phyloP scores from a whole-genome alignment of 768 basidiomycete species.

The Auricularia sp. region DNA sequence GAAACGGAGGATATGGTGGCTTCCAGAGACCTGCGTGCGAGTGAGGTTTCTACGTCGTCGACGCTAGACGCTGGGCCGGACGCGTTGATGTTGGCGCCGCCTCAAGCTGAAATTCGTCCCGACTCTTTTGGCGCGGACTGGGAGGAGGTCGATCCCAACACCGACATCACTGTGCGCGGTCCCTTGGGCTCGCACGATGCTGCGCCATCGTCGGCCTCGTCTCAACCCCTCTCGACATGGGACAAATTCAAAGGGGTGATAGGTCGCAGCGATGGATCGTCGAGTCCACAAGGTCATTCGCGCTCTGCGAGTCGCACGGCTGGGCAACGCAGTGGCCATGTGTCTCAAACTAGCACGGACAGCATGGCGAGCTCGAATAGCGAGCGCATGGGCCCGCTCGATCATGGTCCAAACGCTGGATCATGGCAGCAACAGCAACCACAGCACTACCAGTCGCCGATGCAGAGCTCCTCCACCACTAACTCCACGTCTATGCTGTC shows the following conservation, averaged over 20 bases:
- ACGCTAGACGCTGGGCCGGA: neutral
- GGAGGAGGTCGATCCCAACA: neutral
- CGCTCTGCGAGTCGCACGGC: neutral
- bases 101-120: neutral
- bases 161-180: neutral
- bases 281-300: neutral
- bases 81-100: conserved; percentile 3
- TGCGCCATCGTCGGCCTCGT: neutral
- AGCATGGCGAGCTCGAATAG: neutral
- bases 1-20: neutral
- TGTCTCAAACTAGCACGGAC: neutral
- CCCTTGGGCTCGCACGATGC: neutral
- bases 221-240: neutral
- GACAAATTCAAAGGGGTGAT: neutral
- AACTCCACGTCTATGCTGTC: conserved; percentile 52
- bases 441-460: conserved; percentile 19
- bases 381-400: neutral
- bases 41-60: neutral
- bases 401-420: neutral
- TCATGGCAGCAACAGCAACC: conserved; percentile 29
- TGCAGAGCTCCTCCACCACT: conserved; percentile 47
- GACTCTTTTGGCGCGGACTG: neutral
- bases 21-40: neutral
- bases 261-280: neutral
- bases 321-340: neutral